Base-by-base conservation (phyloP, 2,329 filamentous ascomycete species). In the Calonectria leucothoes region DNA sequence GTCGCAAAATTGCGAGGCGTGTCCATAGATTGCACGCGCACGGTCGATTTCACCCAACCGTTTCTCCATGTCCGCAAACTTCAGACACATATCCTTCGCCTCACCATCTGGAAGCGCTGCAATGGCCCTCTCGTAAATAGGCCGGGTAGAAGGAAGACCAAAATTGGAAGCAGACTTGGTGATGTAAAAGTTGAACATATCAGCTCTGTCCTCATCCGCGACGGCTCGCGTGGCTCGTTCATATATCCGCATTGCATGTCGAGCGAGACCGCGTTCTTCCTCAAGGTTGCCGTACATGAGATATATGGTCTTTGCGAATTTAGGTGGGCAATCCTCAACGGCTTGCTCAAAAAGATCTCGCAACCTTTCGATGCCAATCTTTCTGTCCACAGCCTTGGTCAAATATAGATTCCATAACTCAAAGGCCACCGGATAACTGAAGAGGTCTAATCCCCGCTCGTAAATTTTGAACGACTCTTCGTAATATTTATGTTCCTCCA, bases 121-220 rank as follows among this genome's bases (percentile, higher is more conserved):
- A 78, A 99, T 98, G 45, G 97, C 96, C 70, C 96, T 93, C 86
- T 99, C 97, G 87, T 99, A 99, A 79, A 99, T 99, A 0, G 95
- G 93, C 66, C 97, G 89, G 4, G 97, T 98, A 0, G 97, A 98
- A 0, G 97, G 96, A 66, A 99, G 91, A 37, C 97, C 97, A 81
- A 99, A 99, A 85, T 99, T 99, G 25, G 95, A 98, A 1, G 97
- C 97, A 0, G 96, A 98, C 84, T 99, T 98, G 72, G 96, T 98
- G 82, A 99, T 98, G 87, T 99, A 99, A 83, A 98, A 98, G 84
- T 98, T 97, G 88, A 98, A 99, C 96, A 99, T 98, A 81, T 98
- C 95, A 73, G 96, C 93, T 66, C 95, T 91, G 84, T 99, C 96
- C 81, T 98, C 96, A 81, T 99, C 97, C 17, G 95, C 93, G 4